phyloP scores from a whole-genome alignment of 768 basidiomycete genomes.

The Boletus insuetus region DNA sequence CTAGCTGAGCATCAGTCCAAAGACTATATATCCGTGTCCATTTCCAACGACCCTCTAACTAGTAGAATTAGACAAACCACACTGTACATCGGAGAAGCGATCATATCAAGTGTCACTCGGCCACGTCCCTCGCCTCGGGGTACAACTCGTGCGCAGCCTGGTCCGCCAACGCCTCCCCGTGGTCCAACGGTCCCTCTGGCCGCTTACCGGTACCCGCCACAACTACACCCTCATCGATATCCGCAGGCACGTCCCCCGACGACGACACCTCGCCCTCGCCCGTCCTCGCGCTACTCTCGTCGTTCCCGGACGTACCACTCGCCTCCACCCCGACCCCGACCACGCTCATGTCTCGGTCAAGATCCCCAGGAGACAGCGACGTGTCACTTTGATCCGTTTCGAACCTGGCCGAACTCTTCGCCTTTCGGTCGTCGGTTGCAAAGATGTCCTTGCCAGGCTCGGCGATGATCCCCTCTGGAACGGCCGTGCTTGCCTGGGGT shows the following conservation, averaged over 20 bases:
- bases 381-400: constrained; percentile 11
- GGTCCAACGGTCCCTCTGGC: constrained; percentile 44
- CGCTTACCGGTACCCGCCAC: not conserved
- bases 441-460: constrained; percentile 80
- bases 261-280: too few relatives aligned
- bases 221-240: too few relatives aligned
- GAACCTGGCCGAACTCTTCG: constrained; percentile 37
- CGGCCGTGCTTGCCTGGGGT: constrained; percentile 33
- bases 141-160: constrained; percentile 55
- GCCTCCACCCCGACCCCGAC: constrained; percentile 6
- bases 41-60: too few relatives aligned
- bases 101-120: too few relatives aligned
- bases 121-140: constrained; percentile 33
- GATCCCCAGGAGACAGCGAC: not conserved
- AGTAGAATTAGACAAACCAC: too few relatives aligned
- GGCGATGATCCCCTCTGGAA: constrained; percentile 50
- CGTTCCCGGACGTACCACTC: too few relatives aligned
- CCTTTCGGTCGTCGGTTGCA: constrained; percentile 46
- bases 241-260: too few relatives aligned
- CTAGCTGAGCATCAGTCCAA: too few relatives aligned
- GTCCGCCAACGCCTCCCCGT: constrained; percentile 49
- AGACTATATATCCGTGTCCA: too few relatives aligned
- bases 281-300: too few relatives aligned
- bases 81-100: too few relatives aligned
- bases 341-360: constrained; percentile 38